A percentile compares a stretch with the other conserved stretches of the same genome.
These are phyloP conservation scores for Pseudogymnoascus verrucosus DNA, from an alignment of 2,329 filamentous ascomycete genomes.

Conservation along the genomic window DNA sequence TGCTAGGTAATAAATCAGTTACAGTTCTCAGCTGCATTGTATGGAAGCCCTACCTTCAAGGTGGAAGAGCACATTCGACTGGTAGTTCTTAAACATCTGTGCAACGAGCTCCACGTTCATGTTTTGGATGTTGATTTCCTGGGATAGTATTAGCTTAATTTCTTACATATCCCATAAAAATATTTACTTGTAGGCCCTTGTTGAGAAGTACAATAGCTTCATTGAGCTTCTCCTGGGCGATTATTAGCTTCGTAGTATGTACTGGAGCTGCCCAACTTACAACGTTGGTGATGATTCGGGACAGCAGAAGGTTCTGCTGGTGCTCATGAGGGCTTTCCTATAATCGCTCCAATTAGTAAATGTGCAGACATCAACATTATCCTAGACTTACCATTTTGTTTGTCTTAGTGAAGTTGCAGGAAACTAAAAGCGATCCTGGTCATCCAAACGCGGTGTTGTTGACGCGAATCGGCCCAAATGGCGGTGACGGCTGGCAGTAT, in stretches of 20 bases:
- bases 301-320: conserved; percentile 87
- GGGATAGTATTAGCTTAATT: not conserved
- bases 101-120: conserved; percentile 98
- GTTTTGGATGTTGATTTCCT: conserved; percentile 98
- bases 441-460: conserved; percentile 12
- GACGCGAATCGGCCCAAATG: conserved; percentile 12
- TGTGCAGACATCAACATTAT: not conserved
- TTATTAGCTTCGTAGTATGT: conserved; percentile 11
- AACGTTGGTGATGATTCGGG: conserved; percentile 94
- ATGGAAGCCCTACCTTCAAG: conserved; percentile 65
- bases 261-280: conserved; percentile 45
- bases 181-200: conserved; percentile 69
- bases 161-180: not conserved
- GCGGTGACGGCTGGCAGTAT: conserved; percentile 12
- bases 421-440: not conserved
- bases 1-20: conserved; percentile 40
- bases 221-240: conserved; percentile 82
- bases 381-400: conserved; percentile 15
- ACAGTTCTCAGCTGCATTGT: conserved; percentile 10
- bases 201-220: conserved; percentile 90
- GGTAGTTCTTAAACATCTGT: conserved; percentile 99
- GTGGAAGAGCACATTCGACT: conserved; percentile 95
- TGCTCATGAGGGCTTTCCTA: conserved; percentile 96
- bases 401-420: not conserved
- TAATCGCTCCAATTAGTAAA: not conserved